Base-by-base conservation (phyloP, 176 grass and related monocot species). In the Triticum timopheevii region DNA sequence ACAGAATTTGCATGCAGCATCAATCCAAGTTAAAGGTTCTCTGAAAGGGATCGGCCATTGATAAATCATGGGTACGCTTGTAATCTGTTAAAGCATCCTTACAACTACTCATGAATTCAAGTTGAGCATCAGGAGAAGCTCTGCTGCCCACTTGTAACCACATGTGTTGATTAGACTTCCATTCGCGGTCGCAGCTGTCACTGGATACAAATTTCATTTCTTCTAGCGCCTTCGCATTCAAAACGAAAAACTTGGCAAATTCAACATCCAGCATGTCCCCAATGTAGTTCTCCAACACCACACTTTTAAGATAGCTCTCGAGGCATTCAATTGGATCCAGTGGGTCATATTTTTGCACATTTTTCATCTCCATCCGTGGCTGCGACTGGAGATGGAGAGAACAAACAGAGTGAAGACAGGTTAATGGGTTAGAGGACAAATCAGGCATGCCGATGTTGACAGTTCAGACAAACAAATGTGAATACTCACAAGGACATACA, bases 161-260 rank as follows among this genome's bases (percentile, higher is more conserved):
- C 50, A 19, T 23, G 50, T 19, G 27, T 33, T 78, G 75, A 36
- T 78, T 20, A 34, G 76, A 22, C 31, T 8, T 61, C 50, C 76
- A 78, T n/a, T 61, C 15, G 3, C 35, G 2, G 1, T 36, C 20
- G 28, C 11, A 34, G 3, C 33, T 31, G 5, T 35, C 3, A 75
- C 17, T 40, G 39, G 49, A 35, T 73, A 11, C 38, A 28, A 50
- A 50, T 10, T 76, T 76, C 44, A 76, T 76, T 76, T 47, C 13
- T 28, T 76, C 73, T 28, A 84, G 69, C 54, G 31, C 69, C 34
- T 45, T 61, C 8, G 54, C 69, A 73, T 74, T 83, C 68, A 73
- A 10, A 73, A 83, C 16, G 42, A 83, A 73, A 54, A 61, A 62
- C 1, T 83, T 83, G 69, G 82, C 82, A 3, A 83, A 73, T 16